Percentiles rank a stretch among this genome's conserved stretches.
These are phyloP conservation scores for Artemisia tridentata DNA, from an alignment of 129 eudicot genomes.

Conservation along the genomic window DNA sequence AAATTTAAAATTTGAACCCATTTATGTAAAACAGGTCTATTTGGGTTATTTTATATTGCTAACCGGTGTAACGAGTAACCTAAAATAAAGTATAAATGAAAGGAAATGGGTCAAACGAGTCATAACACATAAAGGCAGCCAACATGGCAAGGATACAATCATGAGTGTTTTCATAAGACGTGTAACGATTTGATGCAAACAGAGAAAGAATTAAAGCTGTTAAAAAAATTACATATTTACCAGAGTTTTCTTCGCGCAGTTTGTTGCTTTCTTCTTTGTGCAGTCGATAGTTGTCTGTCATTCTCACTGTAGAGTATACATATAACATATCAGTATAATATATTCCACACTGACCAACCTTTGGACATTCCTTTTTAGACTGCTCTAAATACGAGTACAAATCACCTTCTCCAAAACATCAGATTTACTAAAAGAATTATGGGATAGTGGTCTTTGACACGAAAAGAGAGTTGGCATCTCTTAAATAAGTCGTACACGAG, in stretches of 20 bases:
- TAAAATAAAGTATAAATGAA: too few relatives aligned
- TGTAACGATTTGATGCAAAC: conserved; percentile 7
- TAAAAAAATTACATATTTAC: conserved; percentile 23
- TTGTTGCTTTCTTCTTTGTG: conserved; percentile 48
- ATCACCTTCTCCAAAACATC: background rate
- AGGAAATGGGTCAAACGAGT: conserved; percentile 7
- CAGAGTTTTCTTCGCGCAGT: conserved; percentile 34
- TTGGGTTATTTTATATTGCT: background rate
- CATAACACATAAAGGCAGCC: background rate
- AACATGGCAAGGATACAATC: conserved; percentile 6
- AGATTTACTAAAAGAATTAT: background rate
- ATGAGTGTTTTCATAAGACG: background rate
- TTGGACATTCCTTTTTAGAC: background rate
- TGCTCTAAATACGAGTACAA: background rate
- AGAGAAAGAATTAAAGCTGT: background rate
- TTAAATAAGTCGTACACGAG: background rate
- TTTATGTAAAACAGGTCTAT: background rate
- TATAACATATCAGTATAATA: conserved; percentile 18
- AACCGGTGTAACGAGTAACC: background rate
- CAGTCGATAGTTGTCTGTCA: conserved; percentile 40
- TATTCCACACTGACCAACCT: background rate
- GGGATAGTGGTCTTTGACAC: background rate
- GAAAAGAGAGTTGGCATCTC: background rate
- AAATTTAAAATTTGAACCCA: background rate
- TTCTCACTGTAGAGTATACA: conserved; percentile 42